Percentiles rank a stretch among this genome's conserved stretches.
Evolutionary conservation across 208 protist species (phyloP).

Genomic region (Trypanosoma boissoni): DNA sequence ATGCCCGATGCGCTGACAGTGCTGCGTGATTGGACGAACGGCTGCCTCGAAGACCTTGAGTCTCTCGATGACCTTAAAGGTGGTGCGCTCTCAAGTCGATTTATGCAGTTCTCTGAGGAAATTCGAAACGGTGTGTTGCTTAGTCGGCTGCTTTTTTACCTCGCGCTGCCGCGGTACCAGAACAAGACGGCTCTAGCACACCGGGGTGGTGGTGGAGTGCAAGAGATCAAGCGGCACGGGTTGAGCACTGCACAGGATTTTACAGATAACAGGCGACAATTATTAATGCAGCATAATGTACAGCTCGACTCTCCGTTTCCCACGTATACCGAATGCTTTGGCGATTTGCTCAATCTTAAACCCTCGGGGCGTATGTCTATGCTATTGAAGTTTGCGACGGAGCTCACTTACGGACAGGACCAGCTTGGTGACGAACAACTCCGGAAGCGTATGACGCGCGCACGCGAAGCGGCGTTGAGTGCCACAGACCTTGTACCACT

Average conservation of each 20-base stretch:
- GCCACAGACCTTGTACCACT: slow-evolving; percentile 24
- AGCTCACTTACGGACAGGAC: slow-evolving; percentile 55
- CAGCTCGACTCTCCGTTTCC: slow-evolving; percentile 86
- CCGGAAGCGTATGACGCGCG: slow-evolving; percentile 15
- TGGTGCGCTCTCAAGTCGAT: slow-evolving; percentile 59
- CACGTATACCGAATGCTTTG: slow-evolving; percentile 84
- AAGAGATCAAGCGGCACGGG: not conserved
- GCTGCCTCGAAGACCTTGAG: slow-evolving; percentile 80
- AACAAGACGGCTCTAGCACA: slow-evolving; percentile 32
- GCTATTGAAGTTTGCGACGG: slow-evolving; percentile 81
- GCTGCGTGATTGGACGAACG: slow-evolving; percentile 85
- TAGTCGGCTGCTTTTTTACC: slow-evolving; percentile 85
- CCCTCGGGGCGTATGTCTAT: slow-evolving; percentile 69
- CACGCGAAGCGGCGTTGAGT: slow-evolving; percentile 26
- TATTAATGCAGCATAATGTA: slow-evolving; percentile 73
- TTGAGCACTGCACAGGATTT: slow-evolving; percentile 19
- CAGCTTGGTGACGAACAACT: slow-evolving; percentile 29
- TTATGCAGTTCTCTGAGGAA: slow-evolving; percentile 79
- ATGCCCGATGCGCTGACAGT: slow-evolving; percentile 80
- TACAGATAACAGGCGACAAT: slow-evolving; percentile 52
- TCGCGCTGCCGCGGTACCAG: slow-evolving; percentile 81
- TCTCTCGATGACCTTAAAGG: slow-evolving; percentile 79
- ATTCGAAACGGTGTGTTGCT: slow-evolving; percentile 73
- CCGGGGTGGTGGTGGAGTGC: not conserved
- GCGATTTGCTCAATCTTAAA: slow-evolving; percentile 59